These are phyloP conservation scores for Mortierella polycephala DNA, from an alignment of 371 early-diverging fungal genomes.

Conservation along the genomic window DNA sequence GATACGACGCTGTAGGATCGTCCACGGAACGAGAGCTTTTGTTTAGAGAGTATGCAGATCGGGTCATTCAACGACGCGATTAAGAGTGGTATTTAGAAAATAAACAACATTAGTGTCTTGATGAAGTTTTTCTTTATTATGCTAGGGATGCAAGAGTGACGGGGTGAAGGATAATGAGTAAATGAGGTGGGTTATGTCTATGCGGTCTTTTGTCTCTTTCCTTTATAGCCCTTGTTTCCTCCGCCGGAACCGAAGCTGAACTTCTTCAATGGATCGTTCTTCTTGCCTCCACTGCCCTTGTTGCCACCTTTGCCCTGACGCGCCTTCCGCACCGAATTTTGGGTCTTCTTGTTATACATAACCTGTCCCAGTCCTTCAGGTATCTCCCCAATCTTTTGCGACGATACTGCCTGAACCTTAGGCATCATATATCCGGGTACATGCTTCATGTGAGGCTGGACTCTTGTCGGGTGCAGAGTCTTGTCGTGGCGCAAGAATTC, in stretches of 20 bases:
- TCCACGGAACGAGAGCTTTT: constrained; percentile 51
- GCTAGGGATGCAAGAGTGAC: constrained; percentile 10
- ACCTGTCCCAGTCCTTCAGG: constrained; percentile 37
- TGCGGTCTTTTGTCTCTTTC: constrained; percentile 50
- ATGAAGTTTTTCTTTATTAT: constrained; percentile 7
- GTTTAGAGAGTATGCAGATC: constrained; percentile 49
- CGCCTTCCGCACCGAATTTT: constrained; percentile 38
- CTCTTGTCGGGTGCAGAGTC: constrained; percentile 82
- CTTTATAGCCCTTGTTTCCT: constrained; percentile 35
- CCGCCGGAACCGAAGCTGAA: constrained; percentile 40
- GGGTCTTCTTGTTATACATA: constrained; percentile 44
- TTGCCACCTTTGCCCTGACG: constrained; percentile 34
- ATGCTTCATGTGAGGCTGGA: constrained; percentile 90
- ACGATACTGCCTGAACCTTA: constrained; percentile 64
- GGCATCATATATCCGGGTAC: constrained; percentile 93
- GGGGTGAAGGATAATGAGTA: constrained; percentile 8
- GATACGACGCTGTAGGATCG: constrained; percentile 50
- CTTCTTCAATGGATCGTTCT: constrained; percentile 55
- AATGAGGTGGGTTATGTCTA: constrained; percentile 6
- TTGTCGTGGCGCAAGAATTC: constrained; percentile 93
- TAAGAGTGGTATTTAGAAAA: background rate
- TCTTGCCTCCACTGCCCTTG: constrained; percentile 38
- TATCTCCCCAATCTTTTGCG: constrained; percentile 49
- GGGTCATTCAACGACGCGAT: constrained; percentile 43
- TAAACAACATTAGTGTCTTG: background rate